Conservation (phyloP, 2,329 filamentous ascomycete species). For the Domatiomyces globalis region DNA sequence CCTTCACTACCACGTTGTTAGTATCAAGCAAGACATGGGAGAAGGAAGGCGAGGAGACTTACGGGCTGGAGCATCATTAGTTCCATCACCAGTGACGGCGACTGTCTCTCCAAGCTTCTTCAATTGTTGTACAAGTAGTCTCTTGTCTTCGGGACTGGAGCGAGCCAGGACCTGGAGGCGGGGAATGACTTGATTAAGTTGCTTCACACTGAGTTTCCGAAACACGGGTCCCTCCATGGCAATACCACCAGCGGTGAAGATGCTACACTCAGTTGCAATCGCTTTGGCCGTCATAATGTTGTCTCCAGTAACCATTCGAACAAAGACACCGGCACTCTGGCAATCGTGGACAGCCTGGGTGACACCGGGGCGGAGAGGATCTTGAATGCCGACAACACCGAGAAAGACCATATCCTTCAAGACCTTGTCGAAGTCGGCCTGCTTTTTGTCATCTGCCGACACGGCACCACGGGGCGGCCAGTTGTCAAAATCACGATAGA, state of each 20-base stretch:
- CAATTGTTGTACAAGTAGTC: constrained; percentile 54
- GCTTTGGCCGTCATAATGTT: constrained; percentile 66
- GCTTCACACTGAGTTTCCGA: constrained; percentile 51
- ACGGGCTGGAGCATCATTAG: constrained; percentile 62
- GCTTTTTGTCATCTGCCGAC: constrained; percentile 42
- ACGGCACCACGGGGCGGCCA: constrained; percentile 62
- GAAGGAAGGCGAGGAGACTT: not conserved
- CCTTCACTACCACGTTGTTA: constrained; percentile 40
- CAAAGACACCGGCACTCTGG: constrained; percentile 61
- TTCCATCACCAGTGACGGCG: constrained; percentile 70
- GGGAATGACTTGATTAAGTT: constrained; percentile 55
- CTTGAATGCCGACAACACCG: constrained; percentile 64
- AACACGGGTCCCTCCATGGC: constrained; percentile 70
- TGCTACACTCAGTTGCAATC: constrained; percentile 66
- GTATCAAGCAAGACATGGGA: too few relatives aligned
- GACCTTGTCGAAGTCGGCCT: constrained; percentile 52
- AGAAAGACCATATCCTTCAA: constrained; percentile 56
- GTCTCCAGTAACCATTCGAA: constrained; percentile 77
- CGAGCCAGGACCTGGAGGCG: constrained; percentile 56
- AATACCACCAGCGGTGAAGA: constrained; percentile 51
- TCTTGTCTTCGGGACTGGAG: constrained; percentile 65
- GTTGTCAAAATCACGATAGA: constrained; percentile 68
- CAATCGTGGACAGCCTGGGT: constrained; percentile 57
- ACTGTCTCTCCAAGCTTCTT: constrained; percentile 64
- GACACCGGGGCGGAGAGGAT: constrained; percentile 64